Conservation (phyloP, 139 green algal genomes). For the Asterochloris erici region DNA sequence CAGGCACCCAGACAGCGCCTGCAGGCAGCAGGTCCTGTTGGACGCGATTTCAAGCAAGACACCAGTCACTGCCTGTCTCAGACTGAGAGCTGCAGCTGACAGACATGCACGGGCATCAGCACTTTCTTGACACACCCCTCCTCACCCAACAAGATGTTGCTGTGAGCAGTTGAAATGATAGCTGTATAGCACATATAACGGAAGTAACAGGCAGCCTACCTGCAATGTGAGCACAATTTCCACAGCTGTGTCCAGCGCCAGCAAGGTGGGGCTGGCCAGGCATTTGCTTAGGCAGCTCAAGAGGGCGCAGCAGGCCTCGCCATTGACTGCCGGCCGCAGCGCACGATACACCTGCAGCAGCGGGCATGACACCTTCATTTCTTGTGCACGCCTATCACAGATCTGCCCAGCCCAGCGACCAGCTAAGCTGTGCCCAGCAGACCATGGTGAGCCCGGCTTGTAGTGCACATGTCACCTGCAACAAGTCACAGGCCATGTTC, state of each 20-base stretch:
- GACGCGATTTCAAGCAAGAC: too few species aligned
- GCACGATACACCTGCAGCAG: constrained; percentile 62
- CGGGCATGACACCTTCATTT: neutral
- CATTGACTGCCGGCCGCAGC: constrained; percentile 58
- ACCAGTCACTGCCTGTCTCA: too few species aligned
- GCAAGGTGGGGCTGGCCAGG: constrained; percentile 34
- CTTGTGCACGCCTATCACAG: neutral
- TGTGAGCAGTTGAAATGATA: too few species aligned
- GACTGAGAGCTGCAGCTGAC: too few species aligned
- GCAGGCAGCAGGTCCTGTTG: too few species aligned
- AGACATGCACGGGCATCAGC: too few species aligned
- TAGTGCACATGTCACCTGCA: too few species aligned
- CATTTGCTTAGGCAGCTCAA: constrained; percentile 74
- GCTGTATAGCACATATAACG: too few species aligned
- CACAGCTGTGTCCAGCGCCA: constrained; percentile 33
- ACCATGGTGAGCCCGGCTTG: neutral
- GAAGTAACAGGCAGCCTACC: neutral
- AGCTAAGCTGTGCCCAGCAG: neutral
- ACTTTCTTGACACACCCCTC: too few species aligned
- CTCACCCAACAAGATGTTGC: too few species aligned
- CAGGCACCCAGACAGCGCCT: too few species aligned
- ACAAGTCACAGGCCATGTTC: too few species aligned
- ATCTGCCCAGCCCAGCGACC: neutral
- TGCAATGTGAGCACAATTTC: constrained; percentile 50
- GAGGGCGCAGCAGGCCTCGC: constrained; percentile 63